Evolutionary conservation across 768 basidiomycete genomes (phyloP).

Genomic region (Collybia mongolica): DNA sequence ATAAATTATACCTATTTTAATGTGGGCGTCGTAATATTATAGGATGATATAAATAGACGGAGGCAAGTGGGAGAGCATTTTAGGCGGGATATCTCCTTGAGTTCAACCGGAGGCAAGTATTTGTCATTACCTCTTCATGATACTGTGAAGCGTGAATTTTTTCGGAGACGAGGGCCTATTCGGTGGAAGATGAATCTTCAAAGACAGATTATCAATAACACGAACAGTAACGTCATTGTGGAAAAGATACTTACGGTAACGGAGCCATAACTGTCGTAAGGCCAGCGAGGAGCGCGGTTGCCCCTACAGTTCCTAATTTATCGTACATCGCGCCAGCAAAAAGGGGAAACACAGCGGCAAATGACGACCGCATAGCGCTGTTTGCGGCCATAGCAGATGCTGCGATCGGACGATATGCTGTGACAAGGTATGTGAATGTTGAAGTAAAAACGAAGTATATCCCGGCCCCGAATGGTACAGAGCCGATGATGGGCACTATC

Average conservation of each 20-base stretch:
- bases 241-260: slow-evolving; percentile 44
- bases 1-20: no score
- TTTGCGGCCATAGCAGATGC: slow-evolving; percentile 71
- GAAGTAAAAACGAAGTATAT: slow-evolving; percentile 70
- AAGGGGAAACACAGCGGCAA: slow-evolving; percentile 62
- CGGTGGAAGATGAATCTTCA: slow-evolving; percentile 46
- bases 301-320: slow-evolving; percentile 68
- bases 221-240: neutral
- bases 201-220: neutral
- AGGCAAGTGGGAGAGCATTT: neutral
- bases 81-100: neutral
- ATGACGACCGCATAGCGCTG: slow-evolving; percentile 57
- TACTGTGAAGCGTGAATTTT: slow-evolving; percentile 38
- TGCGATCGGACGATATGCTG: slow-evolving; percentile 63
- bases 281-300: slow-evolving; percentile 69
- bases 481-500: slow-evolving; percentile 66
- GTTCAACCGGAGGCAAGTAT: neutral
- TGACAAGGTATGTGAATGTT: slow-evolving; percentile 71
- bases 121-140: neutral
- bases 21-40: no score
- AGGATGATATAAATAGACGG: neutral
- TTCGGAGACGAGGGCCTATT: slow-evolving; percentile 43
- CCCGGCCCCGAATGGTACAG: slow-evolving; percentile 62
- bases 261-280: slow-evolving; percentile 62
- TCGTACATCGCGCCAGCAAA: slow-evolving; percentile 71